Percentiles rank a stretch among this genome's conserved stretches.
These are phyloP conservation scores for Casuarina glauca DNA, from an alignment of 306 rosid genomes.

Conservation along the genomic window DNA sequence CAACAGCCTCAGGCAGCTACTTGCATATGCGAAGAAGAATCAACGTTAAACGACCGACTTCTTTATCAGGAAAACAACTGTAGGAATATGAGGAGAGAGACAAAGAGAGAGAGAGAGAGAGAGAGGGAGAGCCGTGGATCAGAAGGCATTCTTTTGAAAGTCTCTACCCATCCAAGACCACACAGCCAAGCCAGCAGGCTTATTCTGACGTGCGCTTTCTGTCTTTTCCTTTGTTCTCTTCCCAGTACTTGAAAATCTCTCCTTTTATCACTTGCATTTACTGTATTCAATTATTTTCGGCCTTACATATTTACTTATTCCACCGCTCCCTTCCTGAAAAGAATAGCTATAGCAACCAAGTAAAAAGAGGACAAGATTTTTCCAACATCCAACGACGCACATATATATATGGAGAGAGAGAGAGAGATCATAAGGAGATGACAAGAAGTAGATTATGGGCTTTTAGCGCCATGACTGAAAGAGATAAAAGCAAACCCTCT, in stretches of 20 bases:
- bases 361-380: constrained; percentile 18
- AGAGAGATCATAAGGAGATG: constrained; percentile 24
- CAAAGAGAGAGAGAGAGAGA: constrained; percentile 29
- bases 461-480: constrained; percentile 42
- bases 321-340: constrained; percentile 47
- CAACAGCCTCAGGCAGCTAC: constrained; percentile 5
- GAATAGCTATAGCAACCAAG: constrained; percentile 44
- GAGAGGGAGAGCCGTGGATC: constrained; percentile 47
- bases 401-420: not conserved
- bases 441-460: constrained; percentile 47
- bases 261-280: not conserved
- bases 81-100: not conserved
- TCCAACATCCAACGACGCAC: constrained; percentile 2
- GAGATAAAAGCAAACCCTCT: constrained; percentile 23
- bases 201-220: constrained; percentile 74
- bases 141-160: constrained; percentile 54
- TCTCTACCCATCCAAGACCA: constrained; percentile 58
- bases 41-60: not conserved
- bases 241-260: constrained; percentile 16
- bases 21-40: constrained; percentile 8
- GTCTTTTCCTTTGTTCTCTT: constrained; percentile 70
- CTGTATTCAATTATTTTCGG: not conserved
- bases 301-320: constrained; percentile 31
- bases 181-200: constrained; percentile 69
- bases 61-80: not conserved